Percentiles rank a stretch among this genome's conserved stretches.
Conservation (phyloP, 768 basidiomycete species). For the Pleurotus salmoneostramineus region DNA sequence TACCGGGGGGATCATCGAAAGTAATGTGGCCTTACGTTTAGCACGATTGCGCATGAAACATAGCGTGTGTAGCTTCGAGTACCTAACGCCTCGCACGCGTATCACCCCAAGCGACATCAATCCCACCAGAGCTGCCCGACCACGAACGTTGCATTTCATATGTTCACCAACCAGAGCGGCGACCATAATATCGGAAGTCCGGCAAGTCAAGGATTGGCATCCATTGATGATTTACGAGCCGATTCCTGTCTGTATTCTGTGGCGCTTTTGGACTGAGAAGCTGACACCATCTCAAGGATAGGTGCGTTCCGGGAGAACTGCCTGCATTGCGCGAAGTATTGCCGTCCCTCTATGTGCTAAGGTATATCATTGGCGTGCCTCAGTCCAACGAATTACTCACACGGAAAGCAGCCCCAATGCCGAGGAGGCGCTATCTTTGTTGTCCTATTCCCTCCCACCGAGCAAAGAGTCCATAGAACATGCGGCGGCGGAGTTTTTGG, state of each 20-base stretch:
- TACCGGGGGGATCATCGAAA: conserved; percentile 72
- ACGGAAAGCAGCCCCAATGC: conserved; percentile 68
- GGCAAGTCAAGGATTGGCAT: conserved; percentile 49
- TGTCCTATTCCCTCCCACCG: conserved; percentile 49
- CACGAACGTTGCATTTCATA: conserved; percentile 72
- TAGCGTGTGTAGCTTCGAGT: conserved; percentile 59
- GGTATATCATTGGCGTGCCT: conserved; percentile 32
- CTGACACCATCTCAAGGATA: conserved; percentile 40
- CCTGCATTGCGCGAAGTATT: conserved; percentile 60
- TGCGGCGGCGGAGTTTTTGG: conserved; percentile 61
- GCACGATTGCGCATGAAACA: neutral
- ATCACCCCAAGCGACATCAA: conserved; percentile 68
- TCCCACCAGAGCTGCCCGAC: conserved; percentile 43
- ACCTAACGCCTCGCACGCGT: conserved; percentile 67
- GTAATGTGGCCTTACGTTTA: conserved; percentile 30
- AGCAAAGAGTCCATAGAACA: conserved; percentile 55
- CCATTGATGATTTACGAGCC: conserved; percentile 81
- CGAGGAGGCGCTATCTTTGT: conserved; percentile 69
- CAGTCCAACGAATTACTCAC: neutral
- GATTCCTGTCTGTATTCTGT: conserved; percentile 53
- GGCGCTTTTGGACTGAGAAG: neutral
- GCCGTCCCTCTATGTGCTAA: conserved; percentile 60
- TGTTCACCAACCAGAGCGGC: conserved; percentile 76
- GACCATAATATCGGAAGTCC: conserved; percentile 62
- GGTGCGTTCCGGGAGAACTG: conserved; percentile 77